Evolutionary conservation across 352 stramenopile genomes (phyloP), one percentile per base, ranked within the genome.

Genomic region (Phytophthora cactorum): DNA sequence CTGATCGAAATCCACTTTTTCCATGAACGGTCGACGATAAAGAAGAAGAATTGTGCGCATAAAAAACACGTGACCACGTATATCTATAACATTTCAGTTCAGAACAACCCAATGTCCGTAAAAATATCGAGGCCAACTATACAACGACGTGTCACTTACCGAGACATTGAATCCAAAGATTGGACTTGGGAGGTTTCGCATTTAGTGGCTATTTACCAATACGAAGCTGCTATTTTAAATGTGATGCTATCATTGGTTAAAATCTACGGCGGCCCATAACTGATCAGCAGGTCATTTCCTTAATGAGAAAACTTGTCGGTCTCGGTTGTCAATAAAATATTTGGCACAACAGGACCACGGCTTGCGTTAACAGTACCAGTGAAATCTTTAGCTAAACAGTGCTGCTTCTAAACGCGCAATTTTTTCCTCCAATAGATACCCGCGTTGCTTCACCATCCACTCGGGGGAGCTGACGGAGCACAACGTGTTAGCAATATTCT

Each of bases 351-450:
- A 22, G 22, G 22, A 22, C 22, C 22, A 22, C 22, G 22, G 22
- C 22, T 22, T 22, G 22, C 22, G 22, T 22, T 22, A 22, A 22
- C 22, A 22, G 22, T 22, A 22, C 22, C 0, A 22, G 22, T 22
- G 5, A n/a, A n/a, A 43, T 4, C 10, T n/a, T 58, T 14, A 81
- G 9, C 53, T 65, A 29, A 85, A 85, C 3, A 83, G 55, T 22
- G 66, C 53, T 5, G 75, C 50, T 63, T 86, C 78, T 47, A 86
- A 68, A 10, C 78, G 78, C 5, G 75, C 73, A 29, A 86, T 82
- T 5, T 68, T 67, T 41, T 83, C 75, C 31, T 86, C 78, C 0
- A 86, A 29, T 9, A 84, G 25, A 43, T 82, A 74, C 27, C 31
- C 69, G 5, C 73, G 66, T 46, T 84, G 72, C 15, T 67, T 70